Evolutionary conservation across 352 stramenopile species (phyloP), one percentile per base, ranked within the genome.

Genomic region (Pythium rishiriense): DNA sequence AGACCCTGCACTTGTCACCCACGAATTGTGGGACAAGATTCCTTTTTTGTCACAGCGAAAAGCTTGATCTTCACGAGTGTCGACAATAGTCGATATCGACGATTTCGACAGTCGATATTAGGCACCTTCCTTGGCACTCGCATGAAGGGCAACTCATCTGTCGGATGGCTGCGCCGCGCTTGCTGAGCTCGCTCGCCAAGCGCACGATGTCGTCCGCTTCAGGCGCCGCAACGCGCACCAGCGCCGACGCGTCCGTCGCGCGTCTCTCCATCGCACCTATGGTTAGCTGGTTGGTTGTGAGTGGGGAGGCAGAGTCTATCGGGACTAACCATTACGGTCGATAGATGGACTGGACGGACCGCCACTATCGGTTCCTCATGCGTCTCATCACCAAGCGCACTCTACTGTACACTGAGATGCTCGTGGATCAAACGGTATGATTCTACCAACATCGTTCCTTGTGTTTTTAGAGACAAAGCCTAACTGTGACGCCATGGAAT

Each of bases 371-470:
- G 48, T 97, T 98, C 74, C 82, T 99, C 65, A 91, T 98, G 66
- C 87, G 96, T 12, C 83, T 98, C 35, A 87, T 99, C 68, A 98
- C 96, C 7, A 85, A 89, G 58, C 73, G 79, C 46, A 99, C 96
- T 22, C 70, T 98, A 35, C 73, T 99, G 19, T 99, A 98, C 75
- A 99, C 95, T 11, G 97, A 99, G 81, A 99, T 99, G 98, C 88
- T 99, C 22, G 95, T 98, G 41, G 94, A 97, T 46, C 92, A 98
- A 66, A 98, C 97, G 14, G 85, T 99, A 43, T 48, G 77, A 15
- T 10, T 43, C 6, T 2, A 4, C 6, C 29, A 25, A 37, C 3
- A 51, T 21, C 43, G 17, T 15, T n/a, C n/a, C 6, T 37, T 42
- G 7, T 17, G 9, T 42, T 14, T 42, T 10, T 8, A 17, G 9